A percentile compares a stretch with the other conserved stretches of the same genome.
These are phyloP conservation scores for Teunomyces panamensis DNA, from an alignment of 805 yeast genomes.

Conservation along the genomic window DNA sequence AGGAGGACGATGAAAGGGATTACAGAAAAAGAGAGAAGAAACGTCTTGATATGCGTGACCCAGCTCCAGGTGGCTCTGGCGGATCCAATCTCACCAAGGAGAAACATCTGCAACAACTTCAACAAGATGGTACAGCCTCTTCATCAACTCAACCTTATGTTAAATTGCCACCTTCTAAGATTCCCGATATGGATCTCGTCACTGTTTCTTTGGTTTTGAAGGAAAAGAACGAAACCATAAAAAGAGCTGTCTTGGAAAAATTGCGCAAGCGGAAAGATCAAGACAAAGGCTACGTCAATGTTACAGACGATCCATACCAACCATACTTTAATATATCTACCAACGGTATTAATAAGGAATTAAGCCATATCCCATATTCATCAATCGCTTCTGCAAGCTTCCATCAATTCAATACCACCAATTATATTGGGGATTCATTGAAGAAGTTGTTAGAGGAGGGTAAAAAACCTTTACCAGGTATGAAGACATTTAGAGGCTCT, in stretches of 20 bases:
- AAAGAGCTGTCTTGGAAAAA: slow-evolving; percentile 82
- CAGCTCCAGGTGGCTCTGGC: background rate
- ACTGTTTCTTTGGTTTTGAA: slow-evolving; percentile 73
- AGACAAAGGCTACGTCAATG: slow-evolving; percentile 77
- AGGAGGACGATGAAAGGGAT: slow-evolving; percentile 33
- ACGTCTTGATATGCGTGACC: slow-evolving; percentile 18
- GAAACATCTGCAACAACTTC: slow-evolving; percentile 9
- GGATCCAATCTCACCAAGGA: background rate
- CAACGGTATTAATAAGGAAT: slow-evolving; percentile 48
- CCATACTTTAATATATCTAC: slow-evolving; percentile 72
- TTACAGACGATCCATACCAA: slow-evolving; percentile 81
- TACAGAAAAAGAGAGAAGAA: slow-evolving; percentile 20
- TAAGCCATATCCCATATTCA: slow-evolving; percentile 72
- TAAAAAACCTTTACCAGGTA: slow-evolving; percentile 44
- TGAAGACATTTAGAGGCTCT: slow-evolving; percentile 45
- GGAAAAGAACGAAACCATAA: slow-evolving; percentile 74
- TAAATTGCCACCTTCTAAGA: slow-evolving; percentile 82
- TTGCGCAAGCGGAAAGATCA: slow-evolving; percentile 65
- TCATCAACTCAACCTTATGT: slow-evolving; percentile 72
- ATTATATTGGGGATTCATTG: slow-evolving; percentile 43
- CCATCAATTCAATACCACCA: slow-evolving; percentile 62
- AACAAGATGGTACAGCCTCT: slow-evolving; percentile 7
- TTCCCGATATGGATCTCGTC: slow-evolving; percentile 87
- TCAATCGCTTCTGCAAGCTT: slow-evolving; percentile 66
- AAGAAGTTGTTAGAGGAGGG: slow-evolving; percentile 44